phyloP scores from a whole-genome alignment of 2,329 filamentous ascomycete species.

The Mycosphaerella sp. region DNA sequence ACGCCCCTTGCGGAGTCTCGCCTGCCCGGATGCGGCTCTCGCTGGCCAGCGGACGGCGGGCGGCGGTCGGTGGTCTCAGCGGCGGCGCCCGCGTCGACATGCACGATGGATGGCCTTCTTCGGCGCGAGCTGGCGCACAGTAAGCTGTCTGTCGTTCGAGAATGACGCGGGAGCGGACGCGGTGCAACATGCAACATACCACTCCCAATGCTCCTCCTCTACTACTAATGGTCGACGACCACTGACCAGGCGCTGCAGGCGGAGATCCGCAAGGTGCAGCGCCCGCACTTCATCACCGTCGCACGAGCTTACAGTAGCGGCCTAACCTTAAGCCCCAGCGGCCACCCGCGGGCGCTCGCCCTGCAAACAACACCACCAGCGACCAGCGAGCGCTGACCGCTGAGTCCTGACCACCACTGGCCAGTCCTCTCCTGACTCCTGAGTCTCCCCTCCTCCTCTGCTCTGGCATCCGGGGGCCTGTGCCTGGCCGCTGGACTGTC shows the following conservation, averaged over 20 bases:
- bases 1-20: not conserved
- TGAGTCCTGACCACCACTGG: no score
- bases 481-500: not conserved
- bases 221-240: constrained; percentile 10
- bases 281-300: constrained; percentile 18
- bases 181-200: constrained; percentile 3
- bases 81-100: no score
- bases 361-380: no score
- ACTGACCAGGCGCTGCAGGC: constrained; percentile 1
- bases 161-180: constrained; percentile 5
- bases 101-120: no score
- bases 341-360: constrained; percentile 10
- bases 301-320: constrained; percentile 17
- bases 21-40: not conserved
- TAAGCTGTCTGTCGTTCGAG: constrained; percentile 14
- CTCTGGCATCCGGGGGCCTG: no score
- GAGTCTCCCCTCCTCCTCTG: not conserved
- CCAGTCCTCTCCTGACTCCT: not conserved
- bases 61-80: no score
- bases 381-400: no score
- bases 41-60: not conserved
- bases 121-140: constrained; percentile 1
- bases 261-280: constrained; percentile 3
- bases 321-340: constrained; percentile 8
- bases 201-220: no score